Conservation (phyloP, 2,329 filamentous ascomycete species). For the Salinomyces thailandicus region DNA sequence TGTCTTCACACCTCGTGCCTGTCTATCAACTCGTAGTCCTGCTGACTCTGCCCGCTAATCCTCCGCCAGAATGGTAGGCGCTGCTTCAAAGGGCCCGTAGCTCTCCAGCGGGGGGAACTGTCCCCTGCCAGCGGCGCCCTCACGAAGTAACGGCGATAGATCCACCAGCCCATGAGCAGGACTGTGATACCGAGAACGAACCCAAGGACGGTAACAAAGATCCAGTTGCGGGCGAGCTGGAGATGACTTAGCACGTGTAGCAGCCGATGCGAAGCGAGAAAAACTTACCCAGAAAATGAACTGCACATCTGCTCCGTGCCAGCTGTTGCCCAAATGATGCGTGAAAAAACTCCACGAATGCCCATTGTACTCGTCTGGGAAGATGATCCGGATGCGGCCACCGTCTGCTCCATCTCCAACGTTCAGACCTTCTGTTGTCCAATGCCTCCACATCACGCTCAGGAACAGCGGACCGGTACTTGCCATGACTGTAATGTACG, state of each 20-base stretch:
- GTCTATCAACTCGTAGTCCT: constrained; percentile 23
- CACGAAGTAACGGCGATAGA: constrained; percentile 36
- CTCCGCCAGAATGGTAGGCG: constrained; percentile 22
- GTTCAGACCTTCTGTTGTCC: constrained; percentile 44
- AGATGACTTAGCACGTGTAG: constrained; percentile 10
- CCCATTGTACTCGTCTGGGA: constrained; percentile 59
- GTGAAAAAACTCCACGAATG: constrained; percentile 63
- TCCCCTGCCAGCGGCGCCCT: constrained; percentile 8
- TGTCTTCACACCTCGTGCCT: constrained; percentile 17
- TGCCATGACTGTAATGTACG: constrained; percentile 73
- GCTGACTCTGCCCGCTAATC: constrained; percentile 10
- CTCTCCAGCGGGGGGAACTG: constrained; percentile 16
- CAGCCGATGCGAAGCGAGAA: neutral
- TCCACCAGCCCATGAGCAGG: constrained; percentile 40
- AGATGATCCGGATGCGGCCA: constrained; percentile 55
- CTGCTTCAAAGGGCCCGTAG: constrained; percentile 10
- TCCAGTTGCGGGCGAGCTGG: constrained; percentile 41
- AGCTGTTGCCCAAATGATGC: constrained; percentile 53
- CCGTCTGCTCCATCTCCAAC: constrained; percentile 30
- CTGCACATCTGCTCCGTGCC: constrained; percentile 54
- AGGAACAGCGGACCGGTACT: constrained; percentile 67
- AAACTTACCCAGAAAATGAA: constrained; percentile 52
- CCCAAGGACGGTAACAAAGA: constrained; percentile 43
- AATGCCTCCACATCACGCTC: constrained; percentile 66
- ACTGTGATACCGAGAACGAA: constrained; percentile 40